Conservation (phyloP, 2,329 filamentous ascomycete species). For the Colletotrichum sp. region DNA sequence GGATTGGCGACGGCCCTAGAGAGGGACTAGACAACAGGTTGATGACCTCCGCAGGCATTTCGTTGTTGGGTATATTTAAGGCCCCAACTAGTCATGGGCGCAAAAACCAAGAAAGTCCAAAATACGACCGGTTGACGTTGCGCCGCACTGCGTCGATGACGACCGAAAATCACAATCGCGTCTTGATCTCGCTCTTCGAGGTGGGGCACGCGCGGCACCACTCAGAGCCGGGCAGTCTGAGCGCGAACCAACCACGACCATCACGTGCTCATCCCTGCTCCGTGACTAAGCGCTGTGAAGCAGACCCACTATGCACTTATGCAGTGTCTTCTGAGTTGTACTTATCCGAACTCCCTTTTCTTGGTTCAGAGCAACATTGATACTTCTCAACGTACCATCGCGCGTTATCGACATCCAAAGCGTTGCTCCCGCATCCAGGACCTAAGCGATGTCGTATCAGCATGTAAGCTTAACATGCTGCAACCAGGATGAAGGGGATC, state of each 20-base stretch:
- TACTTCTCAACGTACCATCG: background rate
- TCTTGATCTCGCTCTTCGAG: background rate
- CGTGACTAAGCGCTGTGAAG: background rate
- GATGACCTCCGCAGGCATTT: conserved; percentile 39
- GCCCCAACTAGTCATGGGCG: background rate
- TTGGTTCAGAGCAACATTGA: background rate
- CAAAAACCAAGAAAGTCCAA: background rate
- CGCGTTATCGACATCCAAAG: background rate
- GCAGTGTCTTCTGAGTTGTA: background rate
- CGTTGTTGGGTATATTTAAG: background rate
- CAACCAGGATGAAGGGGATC: background rate
- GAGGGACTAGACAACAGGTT: conserved; percentile 36
- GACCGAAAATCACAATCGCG: background rate
- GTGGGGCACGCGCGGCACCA: background rate
- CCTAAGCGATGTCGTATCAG: background rate
- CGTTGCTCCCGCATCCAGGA: background rate
- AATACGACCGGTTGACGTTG: background rate
- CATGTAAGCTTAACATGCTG: background rate
- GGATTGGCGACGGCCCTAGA: background rate
- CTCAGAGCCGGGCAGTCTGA: background rate
- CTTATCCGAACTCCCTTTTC: background rate
- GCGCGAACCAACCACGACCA: conserved; percentile 1
- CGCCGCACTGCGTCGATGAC: background rate
- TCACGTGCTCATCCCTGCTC: background rate
- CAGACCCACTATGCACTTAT: background rate